Evolutionary conservation across 129 eudicot species (phyloP).

Genomic region (Flaveria brownii): DNA sequence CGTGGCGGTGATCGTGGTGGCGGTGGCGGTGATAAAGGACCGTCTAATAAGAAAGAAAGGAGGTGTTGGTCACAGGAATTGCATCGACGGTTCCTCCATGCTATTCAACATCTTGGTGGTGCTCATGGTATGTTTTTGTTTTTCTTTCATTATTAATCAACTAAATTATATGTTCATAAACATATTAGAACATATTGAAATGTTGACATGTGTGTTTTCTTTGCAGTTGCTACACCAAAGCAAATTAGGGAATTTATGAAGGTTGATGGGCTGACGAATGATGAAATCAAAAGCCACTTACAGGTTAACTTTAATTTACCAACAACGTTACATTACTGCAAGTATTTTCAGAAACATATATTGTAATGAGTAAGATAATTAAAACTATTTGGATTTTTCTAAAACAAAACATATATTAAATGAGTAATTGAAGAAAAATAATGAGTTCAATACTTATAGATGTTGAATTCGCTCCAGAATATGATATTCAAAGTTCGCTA

Average conservation of each 20-base stretch:
- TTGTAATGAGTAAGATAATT: too few species aligned
- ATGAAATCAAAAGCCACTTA: slow-evolving; percentile 96
- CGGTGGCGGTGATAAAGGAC: slow-evolving; percentile 46
- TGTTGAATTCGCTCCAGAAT: too few species aligned
- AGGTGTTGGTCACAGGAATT: slow-evolving; percentile 94
- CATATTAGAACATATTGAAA: neutral
- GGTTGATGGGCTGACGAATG: slow-evolving; percentile 92
- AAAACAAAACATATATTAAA: too few species aligned
- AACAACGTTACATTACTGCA: neutral
- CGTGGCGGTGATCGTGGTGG: slow-evolving; percentile 36
- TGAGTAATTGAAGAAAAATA: too few species aligned
- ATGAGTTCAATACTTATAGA: too few species aligned
- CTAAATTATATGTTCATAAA: too few species aligned
- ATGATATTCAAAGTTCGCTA: too few species aligned
- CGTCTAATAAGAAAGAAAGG: slow-evolving; percentile 63
- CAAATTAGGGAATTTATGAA: slow-evolving; percentile 95
- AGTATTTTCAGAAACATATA: too few species aligned
- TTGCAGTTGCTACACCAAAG: slow-evolving; percentile 93
- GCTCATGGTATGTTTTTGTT: slow-evolving; percentile 58
- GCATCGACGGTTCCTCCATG: slow-evolving; percentile 70
- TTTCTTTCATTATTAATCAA: neutral
- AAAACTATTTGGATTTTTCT: too few species aligned
- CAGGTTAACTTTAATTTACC: slow-evolving; percentile 50
- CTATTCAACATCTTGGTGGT: slow-evolving; percentile 98
- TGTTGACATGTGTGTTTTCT: neutral